Evolutionary conservation across 2,329 filamentous ascomycete genomes (phyloP), one percentile per base, ranked within the genome.

Genomic region (Fonsecaea monophora): DNA sequence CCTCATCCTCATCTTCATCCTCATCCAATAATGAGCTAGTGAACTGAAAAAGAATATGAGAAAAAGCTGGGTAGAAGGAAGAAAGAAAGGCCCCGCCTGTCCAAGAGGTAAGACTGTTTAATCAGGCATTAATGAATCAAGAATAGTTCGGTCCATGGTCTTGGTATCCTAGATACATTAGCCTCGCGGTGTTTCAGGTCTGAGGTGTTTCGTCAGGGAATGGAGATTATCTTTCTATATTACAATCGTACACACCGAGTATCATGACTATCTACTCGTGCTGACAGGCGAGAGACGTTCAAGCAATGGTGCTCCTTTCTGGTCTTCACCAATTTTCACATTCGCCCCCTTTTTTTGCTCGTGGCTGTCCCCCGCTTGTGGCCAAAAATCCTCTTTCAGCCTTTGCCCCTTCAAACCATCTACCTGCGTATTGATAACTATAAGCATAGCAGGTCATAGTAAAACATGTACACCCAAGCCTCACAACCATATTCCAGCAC

Each of bases 171-270:
- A 5, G 30, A 32, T 32, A 32, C 6, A 32, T 32, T 32, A 38
- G 35, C 35, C 35, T 38, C 35, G 35, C 12, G 35, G 9, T 5
- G n/a, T 45, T 45, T 45, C 40, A 45, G 40, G 40, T 32, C 6
- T 45, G n/a, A 7, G 40, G 25, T 4, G 21, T 18, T 50, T 50
- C 18, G 18, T 50, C 45, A 50, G 12, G 45, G 45, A 50, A 50
- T 50, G 25, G 45, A 50, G 45, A 50, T 50, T 50, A 50, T 50
- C 45, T 25, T 50, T 50, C 21, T 50, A 50, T 50, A 3, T 50
- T 50, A 50, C 45, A 50, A 30, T 50, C 21, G 45, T 50, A 30
- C 42, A 25, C 8, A 4, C 21, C 18, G 45, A 25, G 45, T 18
- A 30, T 50, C 21, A 9, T 25, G 9, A 50, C 18, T 30, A 50